Conservation (phyloP, 192 early-diverging fungal genomes). For the Spizellomyces sp. region DNA sequence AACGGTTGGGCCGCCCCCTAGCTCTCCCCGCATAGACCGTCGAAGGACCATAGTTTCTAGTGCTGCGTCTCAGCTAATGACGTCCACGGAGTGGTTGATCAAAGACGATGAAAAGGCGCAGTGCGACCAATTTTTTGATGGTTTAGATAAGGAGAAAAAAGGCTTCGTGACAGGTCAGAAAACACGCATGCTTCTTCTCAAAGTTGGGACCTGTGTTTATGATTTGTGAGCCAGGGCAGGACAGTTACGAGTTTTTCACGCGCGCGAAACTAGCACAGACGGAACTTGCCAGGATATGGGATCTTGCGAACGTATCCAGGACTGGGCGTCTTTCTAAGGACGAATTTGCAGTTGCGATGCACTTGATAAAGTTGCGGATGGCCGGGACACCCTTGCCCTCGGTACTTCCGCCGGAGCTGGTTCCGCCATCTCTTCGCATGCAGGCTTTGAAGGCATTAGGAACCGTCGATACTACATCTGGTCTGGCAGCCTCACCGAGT, state of each 20-base stretch:
- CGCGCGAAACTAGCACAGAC: conserved; percentile 72
- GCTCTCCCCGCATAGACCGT: conserved; percentile 31
- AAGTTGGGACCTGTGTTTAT: background rate
- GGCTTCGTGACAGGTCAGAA: conserved; percentile 70
- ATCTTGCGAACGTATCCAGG: conserved; percentile 41
- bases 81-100: conserved; percentile 68
- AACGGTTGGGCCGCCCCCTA: conserved; percentile 8
- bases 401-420: conserved; percentile 55
- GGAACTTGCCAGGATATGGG: conserved; percentile 77
- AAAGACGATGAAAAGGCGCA: conserved; percentile 69
- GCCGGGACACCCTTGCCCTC: conserved; percentile 38
- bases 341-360: conserved; percentile 54
- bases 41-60: conserved; percentile 22
- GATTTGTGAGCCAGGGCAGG: conserved; percentile 56
- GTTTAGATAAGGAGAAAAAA: conserved; percentile 61
- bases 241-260: conserved; percentile 76
- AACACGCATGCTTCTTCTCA: background rate
- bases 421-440: conserved; percentile 57
- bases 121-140: conserved; percentile 81
- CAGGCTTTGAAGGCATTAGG: background rate
- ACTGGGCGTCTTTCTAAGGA: conserved; percentile 43
- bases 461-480: too few species aligned
- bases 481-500: too few species aligned
- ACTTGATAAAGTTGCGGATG: conserved; percentile 44
- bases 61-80: background rate